Evolutionary conservation across 495 filamentous ascomycete species (phyloP), one percentile per base, ranked within the genome.

Genomic region (Penicillium bialowiezense): DNA sequence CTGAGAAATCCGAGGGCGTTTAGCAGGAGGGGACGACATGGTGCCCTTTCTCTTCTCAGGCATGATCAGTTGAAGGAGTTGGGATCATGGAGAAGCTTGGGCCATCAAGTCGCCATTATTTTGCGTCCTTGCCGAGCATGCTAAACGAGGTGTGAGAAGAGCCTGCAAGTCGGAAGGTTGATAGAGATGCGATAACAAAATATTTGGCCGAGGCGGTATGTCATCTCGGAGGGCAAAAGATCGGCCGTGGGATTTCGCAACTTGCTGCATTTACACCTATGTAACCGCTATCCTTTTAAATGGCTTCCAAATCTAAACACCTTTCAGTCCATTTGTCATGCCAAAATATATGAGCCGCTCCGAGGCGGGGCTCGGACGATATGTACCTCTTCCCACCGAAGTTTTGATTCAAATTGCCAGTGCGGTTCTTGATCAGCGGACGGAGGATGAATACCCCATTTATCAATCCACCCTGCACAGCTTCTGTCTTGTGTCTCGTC

Each of bases 401-500:
- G 64, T 88, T 32, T 60, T 87, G 41, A 51, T 80, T 32, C 57
- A 68, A 12, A 73, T 80, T 41, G 59, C 73, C 32, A 44, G 56
- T 44, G 62, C 54, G 42, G 50, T 72, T 41, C 56, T 50, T n/a
- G 33, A 41, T 6, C 12, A 17, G 10, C 17, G 41, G 41, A 0
- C 38, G 8, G 38, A 33, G 6, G 10, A 15, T 17, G 12, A 8
- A 12, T 13, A 12, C 4, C 8, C 13, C 3, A 3, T 1, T 29
- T 9, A 1, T 12, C 17, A 36, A 40, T 5, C 57, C 34, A 46
- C 83, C 84, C 64, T 88, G n/a, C 65, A 74, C 52, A 66, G 68
- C 0, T 82, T 79, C 58, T 78, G 76, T 56, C 69, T 85, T 15
- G 74, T 87, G 12, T 82, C 75, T 6, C 74, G 74, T 12, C 73